Evolutionary conservation across 192 early-diverging fungal genomes (phyloP), one percentile per base, ranked within the genome.

Genomic region (Spizellomyces punctatus): DNA sequence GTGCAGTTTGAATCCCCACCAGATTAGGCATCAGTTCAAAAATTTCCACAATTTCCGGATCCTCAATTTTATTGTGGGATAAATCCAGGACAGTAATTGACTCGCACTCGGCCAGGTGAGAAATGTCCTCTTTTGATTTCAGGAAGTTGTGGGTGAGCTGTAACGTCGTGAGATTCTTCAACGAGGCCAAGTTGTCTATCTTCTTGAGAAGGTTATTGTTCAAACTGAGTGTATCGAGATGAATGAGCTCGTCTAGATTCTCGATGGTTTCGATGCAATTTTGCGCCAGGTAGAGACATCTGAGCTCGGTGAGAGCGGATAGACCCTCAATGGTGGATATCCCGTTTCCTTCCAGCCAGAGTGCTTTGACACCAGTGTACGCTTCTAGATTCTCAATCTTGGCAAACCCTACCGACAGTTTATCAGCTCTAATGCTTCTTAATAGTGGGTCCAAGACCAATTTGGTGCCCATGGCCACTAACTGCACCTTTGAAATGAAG

Each of bases 301-400:
- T 70, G 21, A 88, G 73, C 36, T 86, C 82, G 5, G 58, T 71
- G 16, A 77, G 74, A 10, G 59, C 48, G 2, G 72, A 69, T 10
- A 88, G 64, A 47, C 76, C 76, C 54, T 83, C 76, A 44, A 88
- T 80, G 19, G 79, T 68, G 8, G 71, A 69, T 50, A 88, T 79
- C 19, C 86, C 87, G 63, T 88, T 88, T 63, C 87, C 87, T 75
- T 88, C 87, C 46, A 88, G 76, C 87, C 87, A 88, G 9, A 88
- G 65, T 5, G 81, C 71, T n/a, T 73, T 64, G 10, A 88, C 68
- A 6, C 87, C 87, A 8, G 71, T 76, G 73, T 88, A 88, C 59
- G 55, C 17, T 19, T 82, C 84, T 8, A 88, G 63, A 68, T 85
- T 83, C 46, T 88, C 83, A 64, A 88, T 88, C 46, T 86, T 81